These are phyloP conservation scores for Hibiscus mutabilis DNA, from an alignment of 345 rosid genomes.

Conservation along the genomic window DNA sequence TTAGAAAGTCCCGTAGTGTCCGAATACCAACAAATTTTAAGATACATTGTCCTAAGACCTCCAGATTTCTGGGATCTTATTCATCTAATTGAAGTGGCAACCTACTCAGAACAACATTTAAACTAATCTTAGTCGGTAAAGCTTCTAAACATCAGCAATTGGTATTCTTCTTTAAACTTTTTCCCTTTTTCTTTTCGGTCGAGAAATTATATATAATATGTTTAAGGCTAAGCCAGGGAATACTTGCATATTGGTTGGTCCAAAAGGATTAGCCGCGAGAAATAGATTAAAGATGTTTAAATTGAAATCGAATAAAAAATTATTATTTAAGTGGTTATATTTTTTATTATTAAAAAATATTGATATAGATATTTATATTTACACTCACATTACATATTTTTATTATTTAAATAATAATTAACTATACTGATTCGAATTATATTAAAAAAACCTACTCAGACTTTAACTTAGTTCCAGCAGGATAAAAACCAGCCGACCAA, in stretches of 20 bases:
- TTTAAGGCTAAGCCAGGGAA: background rate
- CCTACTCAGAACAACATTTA: conserved; percentile 4
- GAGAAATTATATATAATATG: background rate
- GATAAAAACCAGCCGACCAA: background rate
- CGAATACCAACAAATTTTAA: background rate
- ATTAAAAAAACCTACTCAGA: too few relatives aligned
- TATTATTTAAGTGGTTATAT: too few relatives aligned
- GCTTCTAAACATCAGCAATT: conserved; percentile 9
- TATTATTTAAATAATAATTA: too few relatives aligned
- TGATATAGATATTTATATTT: too few relatives aligned
- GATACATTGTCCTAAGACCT: background rate
- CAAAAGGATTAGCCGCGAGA: background rate
- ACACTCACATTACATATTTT: too few relatives aligned
- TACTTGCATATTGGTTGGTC: background rate
- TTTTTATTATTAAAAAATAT: too few relatives aligned
- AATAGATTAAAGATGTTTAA: background rate
- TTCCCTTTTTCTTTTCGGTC: background rate
- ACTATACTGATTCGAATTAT: too few relatives aligned
- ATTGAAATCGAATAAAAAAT: too few relatives aligned
- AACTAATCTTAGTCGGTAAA: background rate
- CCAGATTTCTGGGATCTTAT: background rate
- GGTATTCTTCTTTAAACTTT: background rate
- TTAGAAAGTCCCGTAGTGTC: background rate
- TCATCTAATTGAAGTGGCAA: conserved; percentile 4
- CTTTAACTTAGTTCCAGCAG: background rate